Base-by-base conservation (phyloP, 495 filamentous ascomycete species). In the Podospora sp. region DNA sequence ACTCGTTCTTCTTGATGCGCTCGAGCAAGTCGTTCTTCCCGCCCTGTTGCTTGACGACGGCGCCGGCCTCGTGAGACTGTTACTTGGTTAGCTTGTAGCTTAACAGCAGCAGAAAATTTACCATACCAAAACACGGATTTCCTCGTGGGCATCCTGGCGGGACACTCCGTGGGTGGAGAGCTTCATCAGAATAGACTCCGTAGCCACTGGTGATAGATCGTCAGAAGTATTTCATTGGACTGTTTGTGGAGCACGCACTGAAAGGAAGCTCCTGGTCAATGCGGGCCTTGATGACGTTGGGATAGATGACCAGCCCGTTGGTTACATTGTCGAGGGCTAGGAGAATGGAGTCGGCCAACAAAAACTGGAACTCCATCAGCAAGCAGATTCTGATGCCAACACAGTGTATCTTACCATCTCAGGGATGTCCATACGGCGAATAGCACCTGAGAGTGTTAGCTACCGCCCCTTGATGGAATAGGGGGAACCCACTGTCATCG, bases 91-190 rank as follows among this genome's bases (percentile, higher is more conserved):
- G 59, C 8, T 46, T 6, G n/a, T 11, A 12, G 36, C 22, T 8
- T 8, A n/a, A 3, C 1, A 0, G 21, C 6, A 1, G 24, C 20
- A 4, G 0, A 29, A 16, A 51, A 20, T 6, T 4, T 58, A 12
- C 6, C 2, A 21, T 72, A 72, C 71, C 65, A 97, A 84, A 16
- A 97, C 91, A 64, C 91, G 87, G 80, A 98, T 93, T 74, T 92
- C 82, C 81, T 98, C 95, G 76, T 99, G 96, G 3, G 95, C 90
- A 25, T 97, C 91, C 76, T 99, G 95, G 60, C 96, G 84, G 50
- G 88, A 92, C 16, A 83, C 85, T 29, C 93, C 93, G 69, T 90
- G 85, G 66, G 84, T 83, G 49, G 91, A 88, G 59, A 95, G 85
- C 73, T 87, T 88, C 93, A 97, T 96, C 77, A 98, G 92, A 72